Conservation (phyloP, 1,284 basidiomycete species). For the Ustilago shanxiensis region DNA sequence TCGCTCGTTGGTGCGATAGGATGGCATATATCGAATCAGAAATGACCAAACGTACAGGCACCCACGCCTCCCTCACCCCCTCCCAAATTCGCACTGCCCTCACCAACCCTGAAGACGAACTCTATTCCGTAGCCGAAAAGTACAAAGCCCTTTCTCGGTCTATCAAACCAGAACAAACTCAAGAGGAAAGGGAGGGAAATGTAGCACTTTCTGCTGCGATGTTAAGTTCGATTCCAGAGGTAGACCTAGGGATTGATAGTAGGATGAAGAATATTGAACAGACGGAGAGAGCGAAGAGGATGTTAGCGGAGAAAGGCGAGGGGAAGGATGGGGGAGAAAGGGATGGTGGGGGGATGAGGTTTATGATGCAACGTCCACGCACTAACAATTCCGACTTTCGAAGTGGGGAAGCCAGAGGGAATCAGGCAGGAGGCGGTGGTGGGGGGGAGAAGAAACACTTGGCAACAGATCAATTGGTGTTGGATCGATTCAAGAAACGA, state of each 20-base stretch:
- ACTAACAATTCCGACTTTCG: not conserved
- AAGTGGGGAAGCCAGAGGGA: not conserved
- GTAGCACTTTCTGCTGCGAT: conserved; percentile 92
- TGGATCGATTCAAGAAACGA: conserved; percentile 72
- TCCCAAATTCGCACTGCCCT: conserved; percentile 1
- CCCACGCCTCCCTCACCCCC: not conserved
- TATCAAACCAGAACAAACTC: conserved; percentile 73
- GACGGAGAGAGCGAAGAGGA: conserved; percentile 92
- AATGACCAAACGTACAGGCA: conserved; percentile 77
- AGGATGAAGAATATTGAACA: conserved; percentile 94
- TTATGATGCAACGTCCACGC: conserved; percentile 17
- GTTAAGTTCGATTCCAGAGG: conserved; percentile 93
- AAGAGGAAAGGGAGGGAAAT: conserved; percentile 83
- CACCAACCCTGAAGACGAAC: conserved; percentile 82
- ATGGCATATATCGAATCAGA: conserved; percentile 98
- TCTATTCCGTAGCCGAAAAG: conserved; percentile 82
- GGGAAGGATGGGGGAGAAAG: conserved; percentile 72
- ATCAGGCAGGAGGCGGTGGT: too few relatives aligned
- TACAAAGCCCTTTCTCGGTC: conserved; percentile 71
- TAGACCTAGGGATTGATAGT: conserved; percentile 95
- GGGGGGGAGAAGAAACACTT: conserved; percentile 77
- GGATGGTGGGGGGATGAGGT: conserved; percentile 82
- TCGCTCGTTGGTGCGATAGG: conserved; percentile 73
- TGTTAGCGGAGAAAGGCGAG: conserved; percentile 79
- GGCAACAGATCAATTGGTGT: conserved; percentile 89